Evolutionary conservation across 2,329 filamentous ascomycete genomes (phyloP).

Genomic region (Pseudocercospora vitis): DNA sequence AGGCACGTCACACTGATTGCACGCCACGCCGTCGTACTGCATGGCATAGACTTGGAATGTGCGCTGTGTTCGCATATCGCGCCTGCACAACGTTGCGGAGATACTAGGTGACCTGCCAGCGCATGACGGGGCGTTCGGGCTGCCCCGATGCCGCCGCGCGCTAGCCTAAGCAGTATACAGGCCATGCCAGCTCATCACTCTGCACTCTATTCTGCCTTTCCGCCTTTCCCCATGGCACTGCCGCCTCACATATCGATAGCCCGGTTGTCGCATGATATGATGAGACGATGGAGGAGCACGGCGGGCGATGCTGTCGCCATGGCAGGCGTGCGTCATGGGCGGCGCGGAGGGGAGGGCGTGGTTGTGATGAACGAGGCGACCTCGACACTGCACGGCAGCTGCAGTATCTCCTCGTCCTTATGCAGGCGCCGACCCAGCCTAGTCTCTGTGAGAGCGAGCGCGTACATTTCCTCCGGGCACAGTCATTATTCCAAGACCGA

Average conservation of each 20-base stretch:
- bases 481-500: slow-evolving; percentile 1
- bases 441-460: neutral
- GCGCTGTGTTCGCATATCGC: slow-evolving; percentile 19
- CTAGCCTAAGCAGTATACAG: slow-evolving; percentile 15
- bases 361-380: neutral
- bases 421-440: slow-evolving; percentile 3
- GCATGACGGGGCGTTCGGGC: slow-evolving; percentile 6
- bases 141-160: neutral
- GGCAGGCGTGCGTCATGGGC: slow-evolving; percentile 1
- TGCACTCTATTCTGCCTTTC: slow-evolving; percentile 9
- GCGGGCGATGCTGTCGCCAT: neutral
- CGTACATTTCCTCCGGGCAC: neutral
- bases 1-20: slow-evolving; percentile 13
- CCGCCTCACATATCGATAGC: slow-evolving; percentile 18
- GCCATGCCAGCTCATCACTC: slow-evolving; percentile 26
- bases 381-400: slow-evolving; percentile 3
- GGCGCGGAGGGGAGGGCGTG: neutral
- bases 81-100: slow-evolving; percentile 10
- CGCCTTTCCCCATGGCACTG: slow-evolving; percentile 18
- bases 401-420: slow-evolving; percentile 6
- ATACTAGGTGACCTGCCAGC: slow-evolving; percentile 12
- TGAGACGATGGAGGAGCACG: neutral
- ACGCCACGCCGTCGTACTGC: slow-evolving; percentile 7
- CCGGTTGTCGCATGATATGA: too few relatives aligned
- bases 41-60: slow-evolving; percentile 4